phyloP scores from a whole-genome alignment of 108 stramenopile genomes.

The Conticribra guillardii region DNA sequence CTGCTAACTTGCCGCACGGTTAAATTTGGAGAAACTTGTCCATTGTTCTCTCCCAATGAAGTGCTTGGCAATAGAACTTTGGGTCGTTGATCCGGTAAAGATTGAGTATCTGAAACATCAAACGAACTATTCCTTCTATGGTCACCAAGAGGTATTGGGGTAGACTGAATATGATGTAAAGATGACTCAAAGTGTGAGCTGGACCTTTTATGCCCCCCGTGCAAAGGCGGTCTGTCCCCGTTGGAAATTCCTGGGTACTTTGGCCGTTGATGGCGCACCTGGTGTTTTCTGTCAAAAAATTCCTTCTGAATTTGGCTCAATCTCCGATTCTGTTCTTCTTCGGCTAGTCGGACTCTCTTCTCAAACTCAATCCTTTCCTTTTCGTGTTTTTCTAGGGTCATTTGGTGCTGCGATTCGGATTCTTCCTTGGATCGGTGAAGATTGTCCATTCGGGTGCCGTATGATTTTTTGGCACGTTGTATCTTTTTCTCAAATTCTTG shows the following conservation, averaged over 20 bases:
- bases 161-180: not conserved
- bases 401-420: conserved; percentile 82
- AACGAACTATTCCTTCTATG: conserved; percentile 28
- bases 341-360: conserved; percentile 81
- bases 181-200: conserved; percentile 46
- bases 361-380: conserved; percentile 86
- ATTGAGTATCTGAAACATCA: conserved; percentile 10
- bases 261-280: conserved; percentile 32
- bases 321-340: conserved; percentile 78
- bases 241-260: not conserved
- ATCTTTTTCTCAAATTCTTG: conserved; percentile 82
- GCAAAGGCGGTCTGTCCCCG: conserved; percentile 33
- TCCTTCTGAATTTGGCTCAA: conserved; percentile 78
- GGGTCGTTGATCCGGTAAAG: conserved; percentile 10
- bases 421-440: conserved; percentile 78
- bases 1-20: conserved; percentile 8
- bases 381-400: conserved; percentile 86
- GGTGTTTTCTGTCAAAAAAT: conserved; percentile 43
- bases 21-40: not conserved
- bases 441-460: conserved; percentile 86
- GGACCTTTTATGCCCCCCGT: conserved; percentile 47
- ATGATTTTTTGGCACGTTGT: conserved; percentile 82
- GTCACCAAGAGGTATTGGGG: conserved; percentile 14
- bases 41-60: conserved; percentile 8
- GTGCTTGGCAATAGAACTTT: conserved; percentile 10